phyloP scores from a whole-genome alignment of 2,329 filamentous ascomycete genomes.

The Pestalotiopsis sp. region DNA sequence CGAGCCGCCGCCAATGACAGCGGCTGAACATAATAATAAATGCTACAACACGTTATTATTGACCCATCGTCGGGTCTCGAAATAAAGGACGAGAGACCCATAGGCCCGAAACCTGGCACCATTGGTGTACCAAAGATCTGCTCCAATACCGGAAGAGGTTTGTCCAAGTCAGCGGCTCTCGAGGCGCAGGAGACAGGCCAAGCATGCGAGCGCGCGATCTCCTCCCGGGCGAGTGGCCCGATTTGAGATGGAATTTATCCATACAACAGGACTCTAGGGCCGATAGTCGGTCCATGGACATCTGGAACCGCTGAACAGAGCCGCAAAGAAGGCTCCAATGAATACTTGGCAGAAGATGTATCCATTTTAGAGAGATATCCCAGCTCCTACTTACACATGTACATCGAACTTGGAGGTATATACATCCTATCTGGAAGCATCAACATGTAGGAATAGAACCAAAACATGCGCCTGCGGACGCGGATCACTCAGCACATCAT shows the following conservation, averaged over 20 bases:
- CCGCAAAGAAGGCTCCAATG: not conserved
- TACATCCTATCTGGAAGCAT: not conserved
- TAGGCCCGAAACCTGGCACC: no score
- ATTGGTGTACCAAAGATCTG: no score
- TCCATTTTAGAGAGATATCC: not conserved
- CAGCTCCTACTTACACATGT: not conserved
- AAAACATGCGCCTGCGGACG: not conserved
- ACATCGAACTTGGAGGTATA: not conserved
- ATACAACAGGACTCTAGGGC: not conserved
- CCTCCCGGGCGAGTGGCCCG: no score
- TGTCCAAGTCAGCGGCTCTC: no score
- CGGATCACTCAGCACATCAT: no score
- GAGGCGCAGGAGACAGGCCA: no score
- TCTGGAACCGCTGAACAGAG: not conserved
- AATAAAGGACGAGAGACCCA: no score
- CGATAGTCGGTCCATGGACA: not conserved
- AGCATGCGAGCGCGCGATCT: no score
- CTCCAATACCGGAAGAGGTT: no score
- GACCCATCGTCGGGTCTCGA: no score
- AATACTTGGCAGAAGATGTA: not conserved
- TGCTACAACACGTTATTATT: not conserved
- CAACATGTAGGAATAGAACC: not conserved
- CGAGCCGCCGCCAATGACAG: conserved; percentile 26
- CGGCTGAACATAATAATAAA: not conserved
- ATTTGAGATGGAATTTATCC: no score